Conservation (phyloP, 441 rosid genomes). For the Corymbia citriodora region DNA sequence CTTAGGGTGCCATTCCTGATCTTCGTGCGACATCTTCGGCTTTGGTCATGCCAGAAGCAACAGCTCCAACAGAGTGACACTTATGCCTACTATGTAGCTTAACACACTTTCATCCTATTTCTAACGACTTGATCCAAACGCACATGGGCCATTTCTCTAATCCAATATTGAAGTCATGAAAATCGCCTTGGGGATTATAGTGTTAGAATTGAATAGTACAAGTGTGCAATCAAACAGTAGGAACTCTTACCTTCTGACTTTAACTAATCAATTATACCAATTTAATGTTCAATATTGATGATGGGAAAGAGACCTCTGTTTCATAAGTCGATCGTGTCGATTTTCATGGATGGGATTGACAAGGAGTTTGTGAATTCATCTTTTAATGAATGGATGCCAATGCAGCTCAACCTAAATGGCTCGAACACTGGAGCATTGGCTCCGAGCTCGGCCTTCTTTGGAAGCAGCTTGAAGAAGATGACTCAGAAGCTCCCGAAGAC, state of each 20-base stretch:
- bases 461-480: conserved; percentile 67
- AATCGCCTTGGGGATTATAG: not conserved
- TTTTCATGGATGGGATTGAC: not conserved
- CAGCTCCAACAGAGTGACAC: not conserved
- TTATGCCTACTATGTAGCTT: not conserved
- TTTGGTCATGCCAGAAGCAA: not conserved
- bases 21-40: not conserved
- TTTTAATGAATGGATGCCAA: not conserved
- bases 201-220: not conserved
- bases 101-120: not conserved
- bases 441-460: conserved; percentile 54
- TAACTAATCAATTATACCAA: not conserved
- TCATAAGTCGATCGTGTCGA: not conserved
- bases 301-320: not conserved
- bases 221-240: not conserved
- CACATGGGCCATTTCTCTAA: not conserved
- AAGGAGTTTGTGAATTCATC: not conserved
- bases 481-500: conserved; percentile 30
- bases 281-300: not conserved
- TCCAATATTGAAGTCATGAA: not conserved
- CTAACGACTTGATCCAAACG: not conserved
- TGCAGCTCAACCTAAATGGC: conserved; percentile 77
- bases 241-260: not conserved
- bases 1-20: not conserved
- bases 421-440: conserved; percentile 45